Evolutionary conservation across 352 stramenopile genomes (phyloP).

Genomic region (Aphanomyces astaci): DNA sequence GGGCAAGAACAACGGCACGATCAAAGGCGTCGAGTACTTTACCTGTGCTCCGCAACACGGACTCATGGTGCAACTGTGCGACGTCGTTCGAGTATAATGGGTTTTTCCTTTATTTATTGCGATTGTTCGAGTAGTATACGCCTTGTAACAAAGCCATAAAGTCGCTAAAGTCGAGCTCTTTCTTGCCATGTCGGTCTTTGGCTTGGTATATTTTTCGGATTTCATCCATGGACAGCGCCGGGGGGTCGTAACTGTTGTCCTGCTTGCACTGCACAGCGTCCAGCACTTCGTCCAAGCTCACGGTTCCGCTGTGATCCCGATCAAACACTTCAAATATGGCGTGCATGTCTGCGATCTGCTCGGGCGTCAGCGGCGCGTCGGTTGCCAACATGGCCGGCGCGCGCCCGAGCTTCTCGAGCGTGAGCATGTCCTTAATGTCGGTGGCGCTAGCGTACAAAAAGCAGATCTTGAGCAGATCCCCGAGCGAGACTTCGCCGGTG

Average conservation of each 20-base stretch:
- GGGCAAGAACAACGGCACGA: slow-evolving; percentile 64
- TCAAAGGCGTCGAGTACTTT: slow-evolving; percentile 67
- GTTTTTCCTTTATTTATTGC: not conserved
- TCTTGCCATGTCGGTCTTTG: slow-evolving; percentile 43
- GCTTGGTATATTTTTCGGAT: slow-evolving; percentile 48
- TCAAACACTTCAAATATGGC: slow-evolving; percentile 67
- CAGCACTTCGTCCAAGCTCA: slow-evolving; percentile 68
- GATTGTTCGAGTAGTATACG: slow-evolving; percentile 29
- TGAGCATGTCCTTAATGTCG: slow-evolving; percentile 60
- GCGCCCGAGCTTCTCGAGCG: slow-evolving; percentile 56
- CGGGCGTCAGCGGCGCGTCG: not conserved
- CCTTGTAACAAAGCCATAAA: slow-evolving; percentile 52
- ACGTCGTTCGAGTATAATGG: not conserved
- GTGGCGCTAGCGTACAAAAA: slow-evolving; percentile 55
- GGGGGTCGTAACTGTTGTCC: slow-evolving; percentile 32
- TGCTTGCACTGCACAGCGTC: slow-evolving; percentile 57
- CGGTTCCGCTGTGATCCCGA: slow-evolving; percentile 49
- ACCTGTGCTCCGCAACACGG: slow-evolving; percentile 41
- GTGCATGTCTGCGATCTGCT: slow-evolving; percentile 42
- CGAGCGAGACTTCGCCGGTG: slow-evolving; percentile 45
- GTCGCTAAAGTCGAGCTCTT: slow-evolving; percentile 56
- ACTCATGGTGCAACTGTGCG: slow-evolving; percentile 44
- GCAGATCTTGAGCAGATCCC: slow-evolving; percentile 52
- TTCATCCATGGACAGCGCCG: slow-evolving; percentile 48
- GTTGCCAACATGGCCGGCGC: slow-evolving; percentile 42